Evolutionary conservation across 257 asterid species (phyloP).

Genomic region (Nicotiana knightiana): DNA sequence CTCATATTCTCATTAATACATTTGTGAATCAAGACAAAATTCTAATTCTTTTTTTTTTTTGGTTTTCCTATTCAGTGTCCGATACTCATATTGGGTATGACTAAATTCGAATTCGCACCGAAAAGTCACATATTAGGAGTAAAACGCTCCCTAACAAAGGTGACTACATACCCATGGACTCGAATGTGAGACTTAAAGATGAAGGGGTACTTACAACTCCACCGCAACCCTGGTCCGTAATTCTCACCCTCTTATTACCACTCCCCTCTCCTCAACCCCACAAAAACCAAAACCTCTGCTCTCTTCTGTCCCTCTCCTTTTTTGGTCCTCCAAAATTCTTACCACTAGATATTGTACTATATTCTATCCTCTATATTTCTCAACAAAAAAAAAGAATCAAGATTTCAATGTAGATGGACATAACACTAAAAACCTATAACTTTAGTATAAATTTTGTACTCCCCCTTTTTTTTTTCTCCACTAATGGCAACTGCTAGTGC

Average conservation of each 20-base stretch:
- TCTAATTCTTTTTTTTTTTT: background rate
- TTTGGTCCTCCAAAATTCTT: conserved; percentile 41
- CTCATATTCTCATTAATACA: conserved; percentile 24
- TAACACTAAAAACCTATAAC: background rate
- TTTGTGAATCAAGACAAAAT: conserved; percentile 30
- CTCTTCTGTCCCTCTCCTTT: conserved; percentile 14
- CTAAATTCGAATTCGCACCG: too few relatives aligned
- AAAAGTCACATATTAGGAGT: too few relatives aligned
- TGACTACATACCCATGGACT: too few relatives aligned
- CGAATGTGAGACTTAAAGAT: too few relatives aligned
- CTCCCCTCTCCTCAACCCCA: background rate
- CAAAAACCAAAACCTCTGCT: conserved; percentile 6
- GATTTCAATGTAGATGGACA: background rate
- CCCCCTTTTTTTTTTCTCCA: background rate
- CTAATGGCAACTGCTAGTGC: conserved; percentile 37
- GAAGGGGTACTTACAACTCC: too few relatives aligned
- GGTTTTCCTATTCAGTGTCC: too few relatives aligned
- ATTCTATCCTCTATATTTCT: background rate
- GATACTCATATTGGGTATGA: too few relatives aligned
- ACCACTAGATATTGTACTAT: conserved; percentile 33
- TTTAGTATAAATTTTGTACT: background rate
- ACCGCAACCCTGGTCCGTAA: too few relatives aligned
- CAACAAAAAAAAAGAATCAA: background rate
- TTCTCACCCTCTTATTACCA: background rate
- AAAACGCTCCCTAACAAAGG: too few relatives aligned